phyloP scores from a whole-genome alignment of 208 protist genomes.

The Leptomonas pyrrhocoris region DNA sequence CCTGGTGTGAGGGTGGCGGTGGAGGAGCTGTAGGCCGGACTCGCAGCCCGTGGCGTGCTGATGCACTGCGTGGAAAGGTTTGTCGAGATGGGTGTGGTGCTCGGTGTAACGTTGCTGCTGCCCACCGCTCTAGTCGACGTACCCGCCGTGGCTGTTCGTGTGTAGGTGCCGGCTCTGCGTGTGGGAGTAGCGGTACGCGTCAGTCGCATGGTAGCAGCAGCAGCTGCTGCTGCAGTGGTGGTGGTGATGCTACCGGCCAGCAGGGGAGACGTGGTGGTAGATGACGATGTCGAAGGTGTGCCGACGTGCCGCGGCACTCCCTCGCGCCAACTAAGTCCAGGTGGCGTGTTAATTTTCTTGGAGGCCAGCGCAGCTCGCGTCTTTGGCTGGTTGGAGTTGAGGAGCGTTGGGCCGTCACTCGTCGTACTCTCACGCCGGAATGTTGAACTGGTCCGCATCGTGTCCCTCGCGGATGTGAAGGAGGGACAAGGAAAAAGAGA shows the following conservation, averaged over 20 bases:
- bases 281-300: not conserved
- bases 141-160: not conserved
- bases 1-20: not conserved
- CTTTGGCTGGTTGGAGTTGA: constrained; percentile 30
- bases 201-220: not conserved
- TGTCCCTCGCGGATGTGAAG: too few species aligned
- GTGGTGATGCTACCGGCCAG: too few species aligned
- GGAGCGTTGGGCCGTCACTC: constrained; percentile 6
- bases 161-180: constrained; percentile 2
- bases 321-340: not conserved
- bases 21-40: not conserved
- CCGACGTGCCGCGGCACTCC: not conserved
- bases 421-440: constrained; percentile 5
- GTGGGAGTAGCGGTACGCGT: not conserved
- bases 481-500: not conserved
- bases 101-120: not conserved
- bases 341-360: not conserved
- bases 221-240: not conserved
- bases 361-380: constrained; percentile 1
- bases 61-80: not conserved
- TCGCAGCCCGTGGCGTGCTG: not conserved
- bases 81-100: not conserved
- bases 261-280: not conserved
- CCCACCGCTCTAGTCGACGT: not conserved
- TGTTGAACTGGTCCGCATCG: constrained; percentile 3